Conservation (phyloP, 1,139 yeast species). For the Hyphopichia pseudoburtonii region DNA sequence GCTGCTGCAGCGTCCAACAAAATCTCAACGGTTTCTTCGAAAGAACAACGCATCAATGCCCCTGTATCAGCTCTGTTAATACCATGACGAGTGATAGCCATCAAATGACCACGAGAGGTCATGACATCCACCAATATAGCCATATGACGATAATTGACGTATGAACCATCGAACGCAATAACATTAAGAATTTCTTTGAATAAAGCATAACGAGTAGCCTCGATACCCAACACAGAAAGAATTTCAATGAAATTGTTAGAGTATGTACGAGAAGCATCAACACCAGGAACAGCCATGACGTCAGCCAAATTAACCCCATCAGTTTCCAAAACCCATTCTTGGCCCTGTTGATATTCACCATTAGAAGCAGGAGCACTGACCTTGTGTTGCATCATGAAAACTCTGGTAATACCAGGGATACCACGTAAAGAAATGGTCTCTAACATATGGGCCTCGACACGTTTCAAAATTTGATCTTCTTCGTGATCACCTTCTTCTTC, state of each 20-base stretch:
- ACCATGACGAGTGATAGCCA: slow-evolving; percentile 99
- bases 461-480: slow-evolving; percentile 94
- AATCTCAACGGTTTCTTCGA: slow-evolving; percentile 98
- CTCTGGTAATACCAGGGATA: slow-evolving; percentile 90
- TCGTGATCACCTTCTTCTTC: slow-evolving; percentile 95
- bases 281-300: slow-evolving; percentile 94
- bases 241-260: slow-evolving; percentile 97
- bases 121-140: slow-evolving; percentile 95
- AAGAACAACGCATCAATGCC: slow-evolving; percentile 98
- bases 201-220: slow-evolving; percentile 94
- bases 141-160: slow-evolving; percentile 98
- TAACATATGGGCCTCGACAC: slow-evolving; percentile 94
- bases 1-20: slow-evolving; percentile 97
- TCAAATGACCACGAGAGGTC: slow-evolving; percentile 98
- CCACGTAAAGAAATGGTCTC: slow-evolving; percentile 95
- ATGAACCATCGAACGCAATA: slow-evolving; percentile 99
- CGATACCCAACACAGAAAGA: slow-evolving; percentile 93
- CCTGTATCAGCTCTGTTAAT: slow-evolving; percentile 98
- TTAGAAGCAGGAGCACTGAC: slow-evolving; percentile 72
- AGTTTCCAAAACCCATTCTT: slow-evolving; percentile 98
- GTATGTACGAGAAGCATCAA: slow-evolving; percentile 84
- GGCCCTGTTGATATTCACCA: slow-evolving; percentile 86
- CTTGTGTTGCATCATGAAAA: slow-evolving; percentile 92
- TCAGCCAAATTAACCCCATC: slow-evolving; percentile 97
- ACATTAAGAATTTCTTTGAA: slow-evolving; percentile 94